Evolutionary conservation across 73 alveolate genomes (phyloP), one percentile per base, ranked within the genome.

Genomic region (Paramecium bursaria): DNA sequence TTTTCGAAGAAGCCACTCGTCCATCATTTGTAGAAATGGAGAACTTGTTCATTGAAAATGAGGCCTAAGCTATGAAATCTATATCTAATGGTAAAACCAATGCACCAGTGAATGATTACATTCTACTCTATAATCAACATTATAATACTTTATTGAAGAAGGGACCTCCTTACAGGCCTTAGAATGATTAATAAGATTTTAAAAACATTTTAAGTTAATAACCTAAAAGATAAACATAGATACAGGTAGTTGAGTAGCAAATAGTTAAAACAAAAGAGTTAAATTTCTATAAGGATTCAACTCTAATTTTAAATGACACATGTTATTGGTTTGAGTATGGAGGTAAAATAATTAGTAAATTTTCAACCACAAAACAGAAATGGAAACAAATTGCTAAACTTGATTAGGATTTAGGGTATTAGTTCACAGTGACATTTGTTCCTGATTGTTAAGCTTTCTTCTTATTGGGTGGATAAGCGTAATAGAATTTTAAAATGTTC

Each of bases 281-380:
- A 23, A 57, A 60, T 86, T 90, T 73, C 54, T 82, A 52, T 91
- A 90, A 30, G 14, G 77, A 57, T 86, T 90, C 87, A 29, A 86
- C 73, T 73, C 80, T 44, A 52, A 75, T 74, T 44, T 77, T 35
- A 50, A 90, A 76, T 75, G 85, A 73, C 49, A 67, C 48, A 23
- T 49, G 86, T 15, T 94, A 75, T 73, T 95, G 99, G 99, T 95
- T 95, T 87, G 99, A 95, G 85, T 94, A 61, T 75, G 99, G 99
- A 4, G 98, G 98, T 19, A 75, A 89, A 57, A 90, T 91, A 87
- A 92, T 94, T 22, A 98, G 98, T 2, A 87, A 92, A 82, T 91
- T 94, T 86, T 53, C 60, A 11, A 80, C 92, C 35, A 77, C 88
- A 49, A 86, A 95, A 91, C 91, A 93, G 77, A 95, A 95, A 77